These are phyloP conservation scores for Lablab purpureus DNA, from an alignment of 306 rosid species.

Conservation along the genomic window DNA sequence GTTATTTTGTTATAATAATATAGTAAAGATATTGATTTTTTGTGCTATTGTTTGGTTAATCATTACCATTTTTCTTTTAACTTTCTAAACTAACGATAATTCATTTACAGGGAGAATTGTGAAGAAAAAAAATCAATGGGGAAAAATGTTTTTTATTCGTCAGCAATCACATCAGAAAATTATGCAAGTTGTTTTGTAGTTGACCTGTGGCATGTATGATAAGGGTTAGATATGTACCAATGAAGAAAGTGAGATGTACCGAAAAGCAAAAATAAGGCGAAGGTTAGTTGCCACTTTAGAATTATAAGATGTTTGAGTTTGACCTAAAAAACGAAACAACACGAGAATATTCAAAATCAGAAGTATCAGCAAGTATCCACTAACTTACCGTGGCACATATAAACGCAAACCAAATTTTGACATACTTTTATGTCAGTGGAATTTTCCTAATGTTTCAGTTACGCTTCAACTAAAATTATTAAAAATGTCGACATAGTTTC, in stretches of 20 bases:
- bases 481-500: neutral
- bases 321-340: slow-evolving; percentile 16
- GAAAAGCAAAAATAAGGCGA: neutral
- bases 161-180: slow-evolving; percentile 10
- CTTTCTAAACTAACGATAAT: neutral
- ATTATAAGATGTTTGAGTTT: slow-evolving; percentile 16
- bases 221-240: slow-evolving; percentile 17
- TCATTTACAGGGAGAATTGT: neutral
- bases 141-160: neutral
- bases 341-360: neutral
- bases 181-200: slow-evolving; percentile 17
- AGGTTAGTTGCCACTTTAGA: slow-evolving; percentile 27
- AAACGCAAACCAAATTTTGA: slow-evolving; percentile 1
- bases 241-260: slow-evolving; percentile 9
- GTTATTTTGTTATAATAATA: no score
- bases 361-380: slow-evolving; percentile 43
- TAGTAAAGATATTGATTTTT: neutral
- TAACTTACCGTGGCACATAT: neutral
- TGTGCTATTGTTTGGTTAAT: neutral
- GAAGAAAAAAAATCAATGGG: neutral
- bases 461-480: slow-evolving; percentile 34
- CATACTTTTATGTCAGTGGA: slow-evolving; percentile 18
- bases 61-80: neutral
- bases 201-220: neutral
- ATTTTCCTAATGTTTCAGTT: slow-evolving; percentile 41